Base-by-base conservation (phyloP, 192 early-diverging fungal genomes). In the Coemansia sp. region DNA sequence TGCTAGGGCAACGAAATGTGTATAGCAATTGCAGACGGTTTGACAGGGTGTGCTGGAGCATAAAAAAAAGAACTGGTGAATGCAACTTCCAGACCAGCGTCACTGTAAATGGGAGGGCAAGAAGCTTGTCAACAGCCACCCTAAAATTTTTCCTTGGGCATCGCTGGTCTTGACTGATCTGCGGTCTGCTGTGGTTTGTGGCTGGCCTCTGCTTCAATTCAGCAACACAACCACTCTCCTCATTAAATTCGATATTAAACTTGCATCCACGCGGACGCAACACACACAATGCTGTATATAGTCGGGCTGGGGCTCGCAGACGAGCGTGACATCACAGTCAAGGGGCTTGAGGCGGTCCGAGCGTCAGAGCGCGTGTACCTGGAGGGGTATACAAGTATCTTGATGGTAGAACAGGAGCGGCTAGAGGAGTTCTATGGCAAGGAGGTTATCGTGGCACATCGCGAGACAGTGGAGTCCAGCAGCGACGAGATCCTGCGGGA, bases 381-480 rank as follows among this genome's bases (percentile, higher is more conserved):
- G 27, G 96, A 98, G 73, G 88, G 89, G 7, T 98, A 98, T 87
- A 98, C 96, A 6, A 91, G 89, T 48, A 94, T 98, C 49, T 84
- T 98, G 63, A 90, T 92, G 75, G 88, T 94, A 19, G 87, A 89
- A 61, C 92, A 90, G 71, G 49, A 62, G 49, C 63, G 61, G 7
- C 69, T 81, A 34, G 93, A 98, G 85, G 86, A 82, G 28, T 94
- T 93, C 60, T 98, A 99, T 71, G 92, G 86, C 30, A 91, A 92
- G 68, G 68, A 84, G 49, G 85, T 99, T 1, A 85, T 87, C 2
- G 60, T 98, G n/a, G 97, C 97, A 2, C 93, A 99, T 74, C 87
- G 97, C 64, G 97, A 99, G 81, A 94, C 95, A 84, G 97, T 99
- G 18, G 97, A 99, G 82, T 88, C 90, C 1, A 88, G 90, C 27